A percentile compares a stretch with the other conserved stretches of the same genome.
Evolutionary conservation across 768 basidiomycete species (phyloP).

Genomic region (Russula foetens): DNA sequence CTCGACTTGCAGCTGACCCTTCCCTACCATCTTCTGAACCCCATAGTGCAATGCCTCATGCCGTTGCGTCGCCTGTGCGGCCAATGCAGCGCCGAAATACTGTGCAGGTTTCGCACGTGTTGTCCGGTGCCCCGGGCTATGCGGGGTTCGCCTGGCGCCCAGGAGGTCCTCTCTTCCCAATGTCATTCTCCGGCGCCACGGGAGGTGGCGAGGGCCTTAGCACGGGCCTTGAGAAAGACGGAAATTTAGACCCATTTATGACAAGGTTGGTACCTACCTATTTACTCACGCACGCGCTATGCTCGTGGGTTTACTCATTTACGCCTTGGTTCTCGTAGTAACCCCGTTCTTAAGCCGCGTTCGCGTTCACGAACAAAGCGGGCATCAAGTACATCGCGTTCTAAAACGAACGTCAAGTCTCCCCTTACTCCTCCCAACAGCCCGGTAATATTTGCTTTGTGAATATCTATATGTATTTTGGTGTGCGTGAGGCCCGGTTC

Average conservation of each 20-base stretch:
- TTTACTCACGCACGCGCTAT: neutral
- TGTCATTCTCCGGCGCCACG: constrained; percentile 15
- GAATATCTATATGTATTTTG: neutral
- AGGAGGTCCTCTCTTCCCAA: constrained; percentile 20
- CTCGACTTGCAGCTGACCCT: constrained; percentile 14
- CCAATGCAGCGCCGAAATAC: constrained; percentile 13
- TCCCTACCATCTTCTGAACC: constrained; percentile 9
- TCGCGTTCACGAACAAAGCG: constrained; percentile 13
- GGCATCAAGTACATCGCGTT: constrained; percentile 2
- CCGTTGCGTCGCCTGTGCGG: constrained; percentile 11
- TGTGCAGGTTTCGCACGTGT: constrained; percentile 19
- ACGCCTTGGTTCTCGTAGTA: constrained; percentile 3
- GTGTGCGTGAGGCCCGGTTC: neutral
- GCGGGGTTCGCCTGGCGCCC: constrained; percentile 20
- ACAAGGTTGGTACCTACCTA: constrained; percentile 9
- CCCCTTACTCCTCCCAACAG: constrained; percentile 15
- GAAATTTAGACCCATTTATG: constrained; percentile 4
- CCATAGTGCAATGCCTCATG: constrained; percentile 12
- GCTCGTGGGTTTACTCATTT: constrained; percentile 13
- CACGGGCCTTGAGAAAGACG: constrained; percentile 7
- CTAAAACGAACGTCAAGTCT: constrained; percentile 6
- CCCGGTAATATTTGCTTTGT: constrained; percentile 5
- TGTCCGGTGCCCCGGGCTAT: constrained; percentile 21
- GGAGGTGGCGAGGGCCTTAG: neutral
- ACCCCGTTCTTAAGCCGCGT: constrained; percentile 12